Evolutionary conservation across 192 early-diverging fungal genomes (phyloP).

Genomic region (Coemansia sp.): DNA sequence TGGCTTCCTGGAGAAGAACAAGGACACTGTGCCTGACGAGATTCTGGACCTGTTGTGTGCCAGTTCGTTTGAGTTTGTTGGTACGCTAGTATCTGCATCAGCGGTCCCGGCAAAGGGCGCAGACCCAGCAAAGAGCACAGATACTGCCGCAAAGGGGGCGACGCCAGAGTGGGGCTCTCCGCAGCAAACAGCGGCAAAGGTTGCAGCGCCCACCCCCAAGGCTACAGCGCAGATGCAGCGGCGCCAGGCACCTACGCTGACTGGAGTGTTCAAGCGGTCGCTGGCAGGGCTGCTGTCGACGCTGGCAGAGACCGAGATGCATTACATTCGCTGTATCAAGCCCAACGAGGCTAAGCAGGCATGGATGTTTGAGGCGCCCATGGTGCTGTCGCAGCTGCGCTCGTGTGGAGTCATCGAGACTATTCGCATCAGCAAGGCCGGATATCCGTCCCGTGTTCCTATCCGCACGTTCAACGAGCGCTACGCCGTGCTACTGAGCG

Average conservation of each 20-base stretch:
- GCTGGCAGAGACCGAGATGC: slow-evolving; percentile 85
- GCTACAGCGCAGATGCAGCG: slow-evolving; percentile 22
- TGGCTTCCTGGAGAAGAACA: slow-evolving; percentile 97
- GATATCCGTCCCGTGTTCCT: slow-evolving; percentile 88
- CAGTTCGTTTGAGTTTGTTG: slow-evolving; percentile 44
- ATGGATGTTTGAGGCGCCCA: slow-evolving; percentile 89
- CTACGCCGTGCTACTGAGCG: slow-evolving; percentile 36
- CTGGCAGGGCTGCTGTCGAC: slow-evolving; percentile 92
- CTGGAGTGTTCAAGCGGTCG: slow-evolving; percentile 60
- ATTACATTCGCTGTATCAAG: slow-evolving; percentile 99
- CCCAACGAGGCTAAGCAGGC: slow-evolving; percentile 92
- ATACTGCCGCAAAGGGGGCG: slow-evolving; percentile 11
- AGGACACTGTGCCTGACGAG: slow-evolving; percentile 95
- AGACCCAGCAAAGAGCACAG: background rate
- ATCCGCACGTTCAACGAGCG: slow-evolving; percentile 93
- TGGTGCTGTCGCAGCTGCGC: slow-evolving; percentile 91
- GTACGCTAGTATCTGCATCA: slow-evolving; percentile 16
- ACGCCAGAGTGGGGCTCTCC: slow-evolving; percentile 1
- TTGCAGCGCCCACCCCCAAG: background rate
- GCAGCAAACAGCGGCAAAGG: background rate
- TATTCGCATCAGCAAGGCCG: slow-evolving; percentile 96
- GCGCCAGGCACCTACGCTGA: slow-evolving; percentile 49
- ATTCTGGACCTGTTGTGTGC: slow-evolving; percentile 46
- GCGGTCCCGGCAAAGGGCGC: background rate
- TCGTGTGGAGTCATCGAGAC: slow-evolving; percentile 99